Evolutionary conservation across 169 alveolate species (phyloP).

Genomic region (Plasmodium chabaudi): DNA sequence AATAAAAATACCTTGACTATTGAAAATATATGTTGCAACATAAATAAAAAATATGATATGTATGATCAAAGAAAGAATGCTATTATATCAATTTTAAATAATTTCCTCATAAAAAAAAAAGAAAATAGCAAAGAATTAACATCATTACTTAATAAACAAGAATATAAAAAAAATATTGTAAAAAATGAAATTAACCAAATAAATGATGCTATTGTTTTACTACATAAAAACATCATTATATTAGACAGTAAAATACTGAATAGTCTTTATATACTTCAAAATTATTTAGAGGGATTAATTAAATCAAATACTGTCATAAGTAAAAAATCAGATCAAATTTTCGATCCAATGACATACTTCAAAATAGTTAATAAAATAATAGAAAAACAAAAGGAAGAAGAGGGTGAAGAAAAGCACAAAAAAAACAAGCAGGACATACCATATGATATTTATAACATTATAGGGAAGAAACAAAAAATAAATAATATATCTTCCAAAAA

Average conservation of each 20-base stretch:
- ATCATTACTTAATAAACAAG: constrained; percentile 28
- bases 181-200: constrained; percentile 29
- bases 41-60: background rate
- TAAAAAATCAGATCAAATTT: background rate
- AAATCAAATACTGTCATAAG: background rate
- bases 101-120: constrained; percentile 43
- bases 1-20: constrained; percentile 29
- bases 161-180: constrained; percentile 11
- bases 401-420: background rate
- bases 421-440: background rate
- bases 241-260: constrained; percentile 31
- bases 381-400: constrained; percentile 27
- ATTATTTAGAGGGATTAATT: constrained; percentile 10
- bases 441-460: background rate
- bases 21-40: constrained; percentile 19
- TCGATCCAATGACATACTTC: background rate
- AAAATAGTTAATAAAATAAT: constrained; percentile 44
- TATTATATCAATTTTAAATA: constrained; percentile 25
- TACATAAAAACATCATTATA: background rate
- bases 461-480: background rate
- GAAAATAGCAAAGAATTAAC: constrained; percentile 26
- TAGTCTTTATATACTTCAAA: constrained; percentile 17
- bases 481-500: constrained; percentile 1
- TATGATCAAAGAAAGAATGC: constrained; percentile 22
- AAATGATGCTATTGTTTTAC: constrained; percentile 1